Conservation (phyloP, 2,329 filamentous ascomycete genomes). For the Emergomyces orientalis region DNA sequence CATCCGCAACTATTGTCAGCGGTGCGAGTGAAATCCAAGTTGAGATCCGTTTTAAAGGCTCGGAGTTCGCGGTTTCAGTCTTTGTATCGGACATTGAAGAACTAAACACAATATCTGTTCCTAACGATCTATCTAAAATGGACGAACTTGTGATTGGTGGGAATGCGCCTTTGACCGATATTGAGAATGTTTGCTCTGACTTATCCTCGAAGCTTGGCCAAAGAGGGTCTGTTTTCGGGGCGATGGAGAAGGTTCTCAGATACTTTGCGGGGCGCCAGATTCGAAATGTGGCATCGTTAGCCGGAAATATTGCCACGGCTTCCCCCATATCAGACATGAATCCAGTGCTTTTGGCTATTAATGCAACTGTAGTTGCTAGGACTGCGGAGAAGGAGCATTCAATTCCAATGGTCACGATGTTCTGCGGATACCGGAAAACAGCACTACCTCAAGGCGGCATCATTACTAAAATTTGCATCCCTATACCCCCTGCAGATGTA, state of each 20-base stretch:
- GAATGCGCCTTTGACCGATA: constrained; percentile 72
- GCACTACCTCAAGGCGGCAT: constrained; percentile 64
- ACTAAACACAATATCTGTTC: constrained; percentile 61
- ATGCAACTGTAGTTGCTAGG: constrained; percentile 64
- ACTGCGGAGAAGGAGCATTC: constrained; percentile 56
- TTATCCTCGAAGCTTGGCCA: constrained; percentile 63
- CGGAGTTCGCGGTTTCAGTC: constrained; percentile 72
- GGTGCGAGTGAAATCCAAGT: constrained; percentile 88
- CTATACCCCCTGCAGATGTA: constrained; percentile 53
- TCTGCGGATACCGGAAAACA: constrained; percentile 71
- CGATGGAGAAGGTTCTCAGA: constrained; percentile 73
- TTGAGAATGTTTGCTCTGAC: constrained; percentile 65
- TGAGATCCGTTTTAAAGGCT: constrained; percentile 83
- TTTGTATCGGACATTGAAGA: constrained; percentile 81
- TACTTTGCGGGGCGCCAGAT: constrained; percentile 89
- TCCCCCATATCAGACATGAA: constrained; percentile 86
- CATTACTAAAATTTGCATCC: constrained; percentile 69
- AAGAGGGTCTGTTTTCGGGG: constrained; percentile 61
- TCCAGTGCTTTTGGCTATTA: constrained; percentile 70
- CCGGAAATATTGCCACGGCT: constrained; percentile 76
- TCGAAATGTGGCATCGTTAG: constrained; percentile 77
- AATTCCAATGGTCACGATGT: constrained; percentile 74
- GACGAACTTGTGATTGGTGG: constrained; percentile 65
- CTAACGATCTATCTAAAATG: constrained; percentile 44
- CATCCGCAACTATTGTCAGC: constrained; percentile 75